Base-by-base conservation (phyloP, 129 eudicot genomes). In the Dittrichia graveolens region DNA sequence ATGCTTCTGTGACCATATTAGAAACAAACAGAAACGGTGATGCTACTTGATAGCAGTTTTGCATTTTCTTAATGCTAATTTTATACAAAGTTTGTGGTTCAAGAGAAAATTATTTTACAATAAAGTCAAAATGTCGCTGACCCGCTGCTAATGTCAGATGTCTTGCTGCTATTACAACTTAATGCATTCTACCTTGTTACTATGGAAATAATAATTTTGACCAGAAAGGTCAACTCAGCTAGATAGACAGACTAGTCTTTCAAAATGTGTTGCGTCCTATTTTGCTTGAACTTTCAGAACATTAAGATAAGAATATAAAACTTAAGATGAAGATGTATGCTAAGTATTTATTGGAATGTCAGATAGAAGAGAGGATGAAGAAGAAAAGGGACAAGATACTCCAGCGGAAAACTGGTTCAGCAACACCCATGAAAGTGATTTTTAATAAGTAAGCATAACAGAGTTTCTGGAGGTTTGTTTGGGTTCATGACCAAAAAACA, bases 341-440 rank as follows among this genome's bases (percentile, higher is more conserved):
- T 56, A 66, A 68, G 48, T 50, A 46, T 75, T 69, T 69, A 68
- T 52, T 78, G 72, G 69, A 53, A 44, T 78, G 73, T 12, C 79
- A 95, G 97, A 75, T 95, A 88, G 99, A 86, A 77, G 97, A 95
- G 71, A 86, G 99, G 52, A 49, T 95, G 88, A 90, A 86, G 83
- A 85, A 65, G 81, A 95, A 95, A 79, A 88, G 89, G 85, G 79
- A 88, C 85, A 91, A 80, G 74, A 90, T 95, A 54, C 63, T 90
- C 77, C 99, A 95, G 57, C 74, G 90, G 0, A 95, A 95, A 80
- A 90, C 94, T 5, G 99, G 99, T 68, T 88, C 94, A 9, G 75
- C 92, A 0, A 73, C 78, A 35, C 99, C 99, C 57, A 86, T 90
- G 94, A 82, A 79, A 43, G 99, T 95, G 13, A 71, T 47, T 49